Base-by-base conservation (phyloP, 2,329 filamentous ascomycete genomes). In the Neofusicoccum parvum region DNA sequence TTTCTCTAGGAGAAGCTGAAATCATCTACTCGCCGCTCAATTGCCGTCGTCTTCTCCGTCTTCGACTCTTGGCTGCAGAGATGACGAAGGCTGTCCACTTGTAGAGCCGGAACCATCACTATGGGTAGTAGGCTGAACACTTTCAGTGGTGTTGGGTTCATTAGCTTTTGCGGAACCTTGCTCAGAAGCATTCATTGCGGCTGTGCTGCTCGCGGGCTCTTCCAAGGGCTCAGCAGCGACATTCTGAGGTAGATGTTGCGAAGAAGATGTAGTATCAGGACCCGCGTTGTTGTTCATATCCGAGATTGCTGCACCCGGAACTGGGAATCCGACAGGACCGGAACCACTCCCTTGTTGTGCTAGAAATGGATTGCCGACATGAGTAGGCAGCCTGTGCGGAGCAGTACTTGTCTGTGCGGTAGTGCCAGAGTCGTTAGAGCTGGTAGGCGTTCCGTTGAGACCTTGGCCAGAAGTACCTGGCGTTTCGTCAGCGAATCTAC, bases 41-140 rank as follows among this genome's bases (percentile, higher is more conserved):
- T 15, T 41, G 10, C 51, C 62, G 9, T 65, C 63, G 17, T 65
- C 63, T 17, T 65, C 63, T 17, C 36, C 63, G 39, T 65, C 63
- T 14, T 65, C 63, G 3, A 65, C 63, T 5, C 34, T 46, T 14
- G 63, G 43, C 45, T 65, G 63, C 9, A 58, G 50, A 6, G 39
- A 36, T 17, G 39, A 14, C 6, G 41, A 32, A 34, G 20, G 41
- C n/a, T 36, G 36, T 20, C 43, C 46, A 17, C 7, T 23, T n/a
- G 49, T 41, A 12, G 14, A 27, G 34, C 45, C 34, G 14, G 20
- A 20, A 17, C 34, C 41, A 12, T 65, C 6, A 15, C 36, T 23
- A 3, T 49, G 32, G 14, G 15, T 34, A 41, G 17, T 14, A 17
- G 12, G 10, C 32, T 36, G 32, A 12, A 2, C 12, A 20, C 7